Evolutionary conservation across 2,329 filamentous ascomycete species (phyloP).

Genomic region (Berkeleyomyces basicola): DNA sequence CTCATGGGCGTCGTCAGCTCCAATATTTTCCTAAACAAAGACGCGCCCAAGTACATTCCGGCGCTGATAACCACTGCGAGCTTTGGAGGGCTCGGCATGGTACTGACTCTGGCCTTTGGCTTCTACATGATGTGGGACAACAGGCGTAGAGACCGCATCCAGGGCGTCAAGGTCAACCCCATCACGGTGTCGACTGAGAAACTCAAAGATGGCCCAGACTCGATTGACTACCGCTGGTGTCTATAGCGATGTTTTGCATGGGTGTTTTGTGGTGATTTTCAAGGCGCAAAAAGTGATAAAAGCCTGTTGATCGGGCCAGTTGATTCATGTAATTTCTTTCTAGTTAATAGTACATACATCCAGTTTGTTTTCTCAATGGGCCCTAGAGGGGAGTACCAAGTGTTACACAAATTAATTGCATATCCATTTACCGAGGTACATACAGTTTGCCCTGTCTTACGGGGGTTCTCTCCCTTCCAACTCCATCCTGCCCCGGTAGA

Average conservation of each 20-base stretch:
- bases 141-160: constrained; percentile 33
- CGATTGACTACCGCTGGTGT: constrained; percentile 36
- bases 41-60: constrained; percentile 49
- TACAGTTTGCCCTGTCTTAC: neutral
- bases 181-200: constrained; percentile 33
- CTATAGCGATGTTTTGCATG: constrained; percentile 16
- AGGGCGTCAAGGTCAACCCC: constrained; percentile 31
- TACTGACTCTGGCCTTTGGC: constrained; percentile 38
- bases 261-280: neutral
- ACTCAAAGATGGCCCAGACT: constrained; percentile 31
- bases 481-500: constrained; percentile 6
- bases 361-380: too few relatives aligned
- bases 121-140: constrained; percentile 43
- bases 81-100: constrained; percentile 44
- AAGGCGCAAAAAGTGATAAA: too few relatives aligned
- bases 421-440: neutral
- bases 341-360: too few relatives aligned
- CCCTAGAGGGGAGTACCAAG: too few relatives aligned
- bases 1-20: constrained; percentile 55
- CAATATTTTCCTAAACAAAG: constrained; percentile 50
- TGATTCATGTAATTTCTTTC: too few relatives aligned
- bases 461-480: neutral
- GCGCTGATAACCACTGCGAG: constrained; percentile 48
- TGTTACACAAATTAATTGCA: neutral
- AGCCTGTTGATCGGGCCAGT: too few relatives aligned